phyloP scores from a whole-genome alignment of 306 rosid species.

The Rubus idaeus region DNA sequence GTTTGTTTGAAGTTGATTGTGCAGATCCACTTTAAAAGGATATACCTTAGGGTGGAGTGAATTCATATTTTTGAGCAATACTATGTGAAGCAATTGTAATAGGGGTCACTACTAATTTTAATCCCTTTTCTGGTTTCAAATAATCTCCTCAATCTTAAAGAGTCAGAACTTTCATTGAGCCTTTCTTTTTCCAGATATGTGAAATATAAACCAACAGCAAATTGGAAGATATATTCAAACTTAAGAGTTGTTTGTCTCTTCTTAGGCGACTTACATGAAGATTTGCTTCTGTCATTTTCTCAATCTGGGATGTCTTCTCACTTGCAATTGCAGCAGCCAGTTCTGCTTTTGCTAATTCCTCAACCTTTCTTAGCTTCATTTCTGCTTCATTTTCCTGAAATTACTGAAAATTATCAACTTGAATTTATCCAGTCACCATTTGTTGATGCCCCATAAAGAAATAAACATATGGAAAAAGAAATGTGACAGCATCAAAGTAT shows the following conservation, averaged over 20 bases:
- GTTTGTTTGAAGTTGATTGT: not conserved
- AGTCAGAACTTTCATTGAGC: slow-evolving; percentile 19
- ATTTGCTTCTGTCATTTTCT: slow-evolving; percentile 87
- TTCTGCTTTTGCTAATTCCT: slow-evolving; percentile 82
- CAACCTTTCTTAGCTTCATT: slow-evolving; percentile 41
- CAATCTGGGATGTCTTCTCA: slow-evolving; percentile 90
- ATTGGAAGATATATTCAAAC: slow-evolving; percentile 13
- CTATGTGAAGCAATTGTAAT: not conserved
- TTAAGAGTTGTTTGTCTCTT: slow-evolving; percentile 23
- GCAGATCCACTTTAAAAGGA: not conserved
- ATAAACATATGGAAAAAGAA: not conserved
- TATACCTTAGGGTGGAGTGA: not conserved
- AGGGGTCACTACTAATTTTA: not conserved
- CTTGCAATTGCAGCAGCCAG: slow-evolving; percentile 73
- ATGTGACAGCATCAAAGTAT: slow-evolving; percentile 19
- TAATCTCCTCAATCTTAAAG: slow-evolving; percentile 11
- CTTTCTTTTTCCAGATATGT: slow-evolving; percentile 16
- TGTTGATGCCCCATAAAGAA: slow-evolving; percentile 20
- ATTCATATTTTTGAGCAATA: slow-evolving; percentile 1
- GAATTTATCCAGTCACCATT: slow-evolving; percentile 25
- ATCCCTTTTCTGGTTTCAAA: not conserved
- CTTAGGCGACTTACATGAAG: slow-evolving; percentile 52
- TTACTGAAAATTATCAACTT: slow-evolving; percentile 29
- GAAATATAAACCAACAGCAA: not conserved
- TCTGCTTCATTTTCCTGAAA: slow-evolving; percentile 76